These are phyloP conservation scores for Clonostachys sp. DNA, from an alignment of 2,329 filamentous ascomycete genomes.

Conservation along the genomic window DNA sequence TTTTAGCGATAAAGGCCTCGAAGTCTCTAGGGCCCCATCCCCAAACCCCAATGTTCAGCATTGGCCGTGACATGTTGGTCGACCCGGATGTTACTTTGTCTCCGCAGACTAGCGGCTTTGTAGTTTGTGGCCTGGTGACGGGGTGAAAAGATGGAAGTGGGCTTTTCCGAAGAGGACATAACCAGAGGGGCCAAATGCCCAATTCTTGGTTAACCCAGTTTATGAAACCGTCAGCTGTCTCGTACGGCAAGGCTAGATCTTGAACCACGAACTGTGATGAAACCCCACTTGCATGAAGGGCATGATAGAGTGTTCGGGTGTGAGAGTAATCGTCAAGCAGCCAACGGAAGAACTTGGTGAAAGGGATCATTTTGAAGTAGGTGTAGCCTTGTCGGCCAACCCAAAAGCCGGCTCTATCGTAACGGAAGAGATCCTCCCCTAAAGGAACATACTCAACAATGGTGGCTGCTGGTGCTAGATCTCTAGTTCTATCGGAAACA, in stretches of 20 bases:
- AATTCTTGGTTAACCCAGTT: conserved; percentile 17
- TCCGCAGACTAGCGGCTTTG: neutral
- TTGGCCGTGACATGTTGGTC: conserved; percentile 10
- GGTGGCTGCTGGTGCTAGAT: neutral
- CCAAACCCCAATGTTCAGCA: conserved; percentile 66
- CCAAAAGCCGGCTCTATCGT: conserved; percentile 68
- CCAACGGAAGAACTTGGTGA: conserved; percentile 54
- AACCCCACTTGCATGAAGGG: conserved; percentile 53
- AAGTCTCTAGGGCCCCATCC: conserved; percentile 56
- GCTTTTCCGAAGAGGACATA: conserved; percentile 13
- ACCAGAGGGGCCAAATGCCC: conserved; percentile 19
- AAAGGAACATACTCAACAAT: conserved; percentile 52
- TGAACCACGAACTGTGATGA: conserved; percentile 56
- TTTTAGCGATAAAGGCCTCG: conserved; percentile 54
- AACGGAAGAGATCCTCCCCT: conserved; percentile 65
- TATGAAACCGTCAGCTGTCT: conserved; percentile 26
- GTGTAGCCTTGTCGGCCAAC: conserved; percentile 55
- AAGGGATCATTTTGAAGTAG: conserved; percentile 44
- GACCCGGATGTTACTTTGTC: neutral
- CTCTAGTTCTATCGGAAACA: conserved; percentile 29
- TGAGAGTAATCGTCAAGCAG: conserved; percentile 57
- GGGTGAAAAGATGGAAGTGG: conserved; percentile 15
- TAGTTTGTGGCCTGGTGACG: neutral
- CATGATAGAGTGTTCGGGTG: conserved; percentile 58
- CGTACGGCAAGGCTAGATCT: conserved; percentile 54